Evolutionary conservation across 176 grass and related monocot genomes (phyloP), one percentile per base, ranked within the genome.

Genomic region (Hyparrhenia diplandra): DNA sequence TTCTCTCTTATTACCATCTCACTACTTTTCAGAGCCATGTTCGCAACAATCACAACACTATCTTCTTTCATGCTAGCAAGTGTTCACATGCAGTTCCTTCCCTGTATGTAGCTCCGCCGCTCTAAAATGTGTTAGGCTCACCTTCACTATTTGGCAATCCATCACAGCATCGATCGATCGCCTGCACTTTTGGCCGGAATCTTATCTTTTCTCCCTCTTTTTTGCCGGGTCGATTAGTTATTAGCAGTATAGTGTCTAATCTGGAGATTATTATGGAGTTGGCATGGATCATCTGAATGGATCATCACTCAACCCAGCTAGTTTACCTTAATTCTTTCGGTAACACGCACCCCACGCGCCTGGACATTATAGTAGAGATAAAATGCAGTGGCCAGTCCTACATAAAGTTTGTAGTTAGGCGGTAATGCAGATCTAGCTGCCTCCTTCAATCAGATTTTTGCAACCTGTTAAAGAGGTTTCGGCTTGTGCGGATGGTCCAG

Each of bases 401-500:
- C 3, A 4, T 31, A 2, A 54, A 35, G 31, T 25, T 37, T 37
- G 10, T n/a, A 74, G 76, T 80, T 80, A 80, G 68, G 84, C 76
- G 9, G 69, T 31, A 42, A 57, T 12, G 34, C 84, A 86, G 43
- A 54, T 32, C 3, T 61, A 14, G n/a, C 1, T 55, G 68, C 27
- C 10, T 49, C 34, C 34, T 67, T 28, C 58, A 13, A 65, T 57
- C 8, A 67, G 24, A 54, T 30, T 34, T 4, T 18, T 30, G 58
- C 67, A 79, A 65, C 58, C 57, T 85, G 67, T 20, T 17, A 29
- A 0, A 13, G 52, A 57, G 28, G 2, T 64, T 79, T 71, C 14
- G 67, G 55, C 30, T 25, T 42, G 76, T 74, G 76, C 59, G 69
- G 60, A 74, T 80, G 60, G 84, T 80, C 69, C 68, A 43, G 28